Base-by-base conservation (phyloP, 2,329 filamentous ascomycete genomes). In the Pezicula neosporulosa region DNA sequence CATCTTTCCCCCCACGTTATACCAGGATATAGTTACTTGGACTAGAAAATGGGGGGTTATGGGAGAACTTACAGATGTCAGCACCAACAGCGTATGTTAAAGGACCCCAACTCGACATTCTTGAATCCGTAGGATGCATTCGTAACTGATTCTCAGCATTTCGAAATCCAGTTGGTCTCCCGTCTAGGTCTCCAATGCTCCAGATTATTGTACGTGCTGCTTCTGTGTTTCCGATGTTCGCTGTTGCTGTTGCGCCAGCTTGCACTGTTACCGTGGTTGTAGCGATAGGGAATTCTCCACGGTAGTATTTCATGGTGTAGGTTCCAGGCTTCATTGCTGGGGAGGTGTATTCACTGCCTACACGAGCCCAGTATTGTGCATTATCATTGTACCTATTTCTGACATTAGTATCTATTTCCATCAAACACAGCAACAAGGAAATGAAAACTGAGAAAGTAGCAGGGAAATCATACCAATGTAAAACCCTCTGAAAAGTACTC, bases 281-380 rank as follows among this genome's bases (percentile, higher is more conserved):
- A 4, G 77, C 78, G 8, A 83, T 78, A 54, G 75, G 72, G 61
- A 77, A 77, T 63, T 85, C 81, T 16, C 72, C 76, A 57, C 82
- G 80, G 66, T 84, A 85, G 36, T 87, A 74, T 4, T 83, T 77
- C 75, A 85, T 84, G n/a, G 80, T 85, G 68, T 87, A 87, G 0
- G 79, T 84, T 28, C 84, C 83, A 0, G 83, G 80, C 60, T 83
- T 84, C 83, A 87, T 87, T 50, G 76, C 70, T 0, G 83, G 84
- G 0, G 82, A 85, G 3, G 76, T 84, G 67, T 84, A 88, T 12
- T 70, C 71, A 9, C 83, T 82, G 8, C 72, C 72, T 18, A 81
- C 77, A 52, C 80, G 80, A 6, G 75, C 69, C 83, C 84, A 88
- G 72, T 87, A 87, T 62, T 87, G 85, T 1, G 81, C 80, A 6